These are phyloP conservation scores for Galerina sulciceps DNA, from an alignment of 768 basidiomycete genomes.

Conservation along the genomic window DNA sequence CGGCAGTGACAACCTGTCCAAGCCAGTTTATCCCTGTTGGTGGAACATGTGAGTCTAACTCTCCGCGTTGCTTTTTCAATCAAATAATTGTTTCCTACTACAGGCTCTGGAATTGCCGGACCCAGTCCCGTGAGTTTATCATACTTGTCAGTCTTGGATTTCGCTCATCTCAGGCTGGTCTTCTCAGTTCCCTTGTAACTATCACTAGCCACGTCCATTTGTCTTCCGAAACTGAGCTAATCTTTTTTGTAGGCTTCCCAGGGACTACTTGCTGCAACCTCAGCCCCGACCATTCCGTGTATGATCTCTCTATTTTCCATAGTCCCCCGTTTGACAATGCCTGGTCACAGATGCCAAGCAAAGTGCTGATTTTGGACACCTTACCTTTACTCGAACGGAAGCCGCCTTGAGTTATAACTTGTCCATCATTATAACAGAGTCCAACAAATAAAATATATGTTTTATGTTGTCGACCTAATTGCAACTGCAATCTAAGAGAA, in stretches of 20 bases:
- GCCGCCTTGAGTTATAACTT: too few species aligned
- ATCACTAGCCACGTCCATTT: not conserved
- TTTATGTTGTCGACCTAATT: too few species aligned
- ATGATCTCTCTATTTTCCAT: not conserved
- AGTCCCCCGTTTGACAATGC: not conserved
- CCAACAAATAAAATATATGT: too few species aligned
- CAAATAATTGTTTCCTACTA: not conserved
- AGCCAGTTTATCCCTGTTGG: conserved; percentile 17
- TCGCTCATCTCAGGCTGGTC: too few species aligned
- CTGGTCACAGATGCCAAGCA: not conserved
- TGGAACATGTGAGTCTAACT: conserved; percentile 14
- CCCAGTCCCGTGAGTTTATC: conserved; percentile 13
- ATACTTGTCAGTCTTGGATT: too few species aligned
- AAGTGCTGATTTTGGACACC: not conserved
- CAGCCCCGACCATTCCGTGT: conserved; percentile 24
- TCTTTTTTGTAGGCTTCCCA: conserved; percentile 18
- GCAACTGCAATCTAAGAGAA: too few species aligned
- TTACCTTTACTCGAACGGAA: too few species aligned
- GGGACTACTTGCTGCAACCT: conserved; percentile 27
- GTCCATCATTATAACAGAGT: too few species aligned
- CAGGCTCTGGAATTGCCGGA: conserved; percentile 23
- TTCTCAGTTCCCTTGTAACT: conserved; percentile 6
- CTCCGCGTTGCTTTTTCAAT: not conserved
- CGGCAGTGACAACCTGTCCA: conserved; percentile 16
- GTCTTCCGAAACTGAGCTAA: not conserved